Percentiles rank a stretch among this genome's conserved stretches.
Evolutionary conservation across 495 filamentous ascomycete species (phyloP).

Genomic region (Aspergillus mulundensis): DNA sequence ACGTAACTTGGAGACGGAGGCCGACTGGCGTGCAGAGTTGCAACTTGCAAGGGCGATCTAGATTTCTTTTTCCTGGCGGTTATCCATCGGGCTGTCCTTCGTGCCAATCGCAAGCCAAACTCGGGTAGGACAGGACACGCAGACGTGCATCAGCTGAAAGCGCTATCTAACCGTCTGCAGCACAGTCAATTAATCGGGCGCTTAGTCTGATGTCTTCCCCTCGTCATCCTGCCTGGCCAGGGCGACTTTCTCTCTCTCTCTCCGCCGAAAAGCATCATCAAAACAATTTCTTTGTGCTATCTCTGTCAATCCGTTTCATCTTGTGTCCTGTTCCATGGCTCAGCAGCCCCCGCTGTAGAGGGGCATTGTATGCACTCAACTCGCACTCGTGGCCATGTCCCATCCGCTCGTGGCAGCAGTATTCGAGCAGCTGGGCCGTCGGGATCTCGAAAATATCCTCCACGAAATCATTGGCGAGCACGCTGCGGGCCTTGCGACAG

Average conservation of each 20-base stretch:
- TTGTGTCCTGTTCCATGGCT: neutral
- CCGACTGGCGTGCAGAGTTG: neutral
- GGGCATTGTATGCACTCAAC: neutral
- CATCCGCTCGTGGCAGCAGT: constrained; percentile 30
- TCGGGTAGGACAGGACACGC: constrained; percentile 22
- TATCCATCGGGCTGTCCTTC: constrained; percentile 9
- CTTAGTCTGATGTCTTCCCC: constrained; percentile 3
- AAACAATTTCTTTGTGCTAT: constrained; percentile 1
- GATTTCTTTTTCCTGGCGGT: constrained; percentile 6
- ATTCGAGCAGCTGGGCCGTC: constrained; percentile 28
- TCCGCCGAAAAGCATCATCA: neutral
- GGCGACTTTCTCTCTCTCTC: neutral
- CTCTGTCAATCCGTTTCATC: neutral
- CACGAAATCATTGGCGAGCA: constrained; percentile 29
- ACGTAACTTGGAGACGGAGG: neutral
- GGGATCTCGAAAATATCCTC: constrained; percentile 26
- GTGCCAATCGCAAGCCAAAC: constrained; percentile 15
- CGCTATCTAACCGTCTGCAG: neutral
- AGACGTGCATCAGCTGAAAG: constrained; percentile 25
- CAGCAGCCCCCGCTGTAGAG: neutral
- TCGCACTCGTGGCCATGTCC: constrained; percentile 22
- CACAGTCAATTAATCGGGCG: constrained; percentile 1
- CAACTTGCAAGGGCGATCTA: constrained; percentile 1
- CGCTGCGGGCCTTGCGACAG: constrained; percentile 19
- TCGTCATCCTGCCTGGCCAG: constrained; percentile 1